Percentiles rank a stretch among this genome's conserved stretches.
Conservation (phyloP, 768 basidiomycete genomes). For the Neoboletus subvelutipes region DNA sequence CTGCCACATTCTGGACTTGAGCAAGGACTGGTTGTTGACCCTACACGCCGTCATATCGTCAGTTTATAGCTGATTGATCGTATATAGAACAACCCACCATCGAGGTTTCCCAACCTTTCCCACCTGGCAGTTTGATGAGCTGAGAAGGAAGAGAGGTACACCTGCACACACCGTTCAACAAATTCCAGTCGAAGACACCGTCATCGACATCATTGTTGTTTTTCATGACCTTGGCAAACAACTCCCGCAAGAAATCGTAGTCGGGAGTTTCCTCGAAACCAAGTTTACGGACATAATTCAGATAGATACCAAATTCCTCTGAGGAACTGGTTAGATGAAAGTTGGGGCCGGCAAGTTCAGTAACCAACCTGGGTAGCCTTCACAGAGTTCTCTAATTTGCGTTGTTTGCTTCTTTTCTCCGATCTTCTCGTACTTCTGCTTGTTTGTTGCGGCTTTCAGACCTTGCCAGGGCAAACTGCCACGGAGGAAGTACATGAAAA, state of each 20-base stretch:
- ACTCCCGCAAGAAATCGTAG: slow-evolving; percentile 95
- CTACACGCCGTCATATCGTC: slow-evolving; percentile 31
- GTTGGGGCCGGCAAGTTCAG: slow-evolving; percentile 1
- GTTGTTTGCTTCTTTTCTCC: slow-evolving; percentile 99
- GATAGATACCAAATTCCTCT: slow-evolving; percentile 99
- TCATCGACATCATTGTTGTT: slow-evolving; percentile 90
- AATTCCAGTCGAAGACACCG: slow-evolving; percentile 95
- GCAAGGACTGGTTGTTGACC: slow-evolving; percentile 64
- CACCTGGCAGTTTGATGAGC: slow-evolving; percentile 47
- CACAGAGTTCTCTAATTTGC: slow-evolving; percentile 94
- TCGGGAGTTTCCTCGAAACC: slow-evolving; percentile 99
- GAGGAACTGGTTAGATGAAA: slow-evolving; percentile 12
- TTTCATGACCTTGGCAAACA: slow-evolving; percentile 93
- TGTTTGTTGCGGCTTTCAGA: slow-evolving; percentile 98
- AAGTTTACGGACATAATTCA: slow-evolving; percentile 98
- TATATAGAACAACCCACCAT: slow-evolving; percentile 48
- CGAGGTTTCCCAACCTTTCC: slow-evolving; percentile 92
- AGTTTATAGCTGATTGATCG: slow-evolving; percentile 2
- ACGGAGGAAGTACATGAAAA: slow-evolving; percentile 99
- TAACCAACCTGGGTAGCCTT: slow-evolving; percentile 84
- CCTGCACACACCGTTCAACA: slow-evolving; percentile 65
- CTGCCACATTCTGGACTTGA: slow-evolving; percentile 58
- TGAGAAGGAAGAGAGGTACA: background rate
- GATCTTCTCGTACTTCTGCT: slow-evolving; percentile 99
- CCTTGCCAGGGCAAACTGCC: slow-evolving; percentile 99